These are phyloP conservation scores for Ramichloridium luteum DNA, from an alignment of 2,329 filamentous ascomycete genomes.

Conservation along the genomic window DNA sequence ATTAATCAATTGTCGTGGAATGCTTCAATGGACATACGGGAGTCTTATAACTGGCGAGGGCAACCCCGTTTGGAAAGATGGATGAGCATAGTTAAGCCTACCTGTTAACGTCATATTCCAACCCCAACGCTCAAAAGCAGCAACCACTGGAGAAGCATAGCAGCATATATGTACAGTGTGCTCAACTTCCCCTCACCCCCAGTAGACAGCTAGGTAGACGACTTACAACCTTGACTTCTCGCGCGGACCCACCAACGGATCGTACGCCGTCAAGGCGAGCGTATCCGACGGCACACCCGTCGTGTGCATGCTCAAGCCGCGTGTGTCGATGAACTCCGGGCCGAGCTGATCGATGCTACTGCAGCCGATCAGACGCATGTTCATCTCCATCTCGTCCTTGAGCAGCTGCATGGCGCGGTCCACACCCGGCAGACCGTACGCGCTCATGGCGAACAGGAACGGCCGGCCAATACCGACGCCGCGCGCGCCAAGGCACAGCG, in stretches of 20 bases:
- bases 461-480: constrained; percentile 90
- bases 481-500: constrained; percentile 78
- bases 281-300: constrained; percentile 50
- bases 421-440: constrained; percentile 78
- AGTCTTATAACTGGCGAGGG: no score
- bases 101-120: no score
- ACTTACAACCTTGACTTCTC: constrained; percentile 19
- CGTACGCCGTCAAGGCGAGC: constrained; percentile 45
- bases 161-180: no score
- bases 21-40: no score
- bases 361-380: constrained; percentile 86
- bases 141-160: no score
- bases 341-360: constrained; percentile 63
- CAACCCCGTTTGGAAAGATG: no score
- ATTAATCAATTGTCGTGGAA: no score
- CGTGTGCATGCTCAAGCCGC: constrained; percentile 53
- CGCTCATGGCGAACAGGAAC: constrained; percentile 91
- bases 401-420: constrained; percentile 70
- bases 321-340: constrained; percentile 65
- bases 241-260: constrained; percentile 33
- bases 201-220: no score
- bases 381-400: constrained; percentile 93
- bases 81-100: no score
- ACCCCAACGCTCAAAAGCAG: no score
- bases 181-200: no score